Percentiles rank a stretch among this genome's conserved stretches.
Conservation (phyloP, 768 basidiomycete genomes). For the Calocybe gangraenosa region DNA sequence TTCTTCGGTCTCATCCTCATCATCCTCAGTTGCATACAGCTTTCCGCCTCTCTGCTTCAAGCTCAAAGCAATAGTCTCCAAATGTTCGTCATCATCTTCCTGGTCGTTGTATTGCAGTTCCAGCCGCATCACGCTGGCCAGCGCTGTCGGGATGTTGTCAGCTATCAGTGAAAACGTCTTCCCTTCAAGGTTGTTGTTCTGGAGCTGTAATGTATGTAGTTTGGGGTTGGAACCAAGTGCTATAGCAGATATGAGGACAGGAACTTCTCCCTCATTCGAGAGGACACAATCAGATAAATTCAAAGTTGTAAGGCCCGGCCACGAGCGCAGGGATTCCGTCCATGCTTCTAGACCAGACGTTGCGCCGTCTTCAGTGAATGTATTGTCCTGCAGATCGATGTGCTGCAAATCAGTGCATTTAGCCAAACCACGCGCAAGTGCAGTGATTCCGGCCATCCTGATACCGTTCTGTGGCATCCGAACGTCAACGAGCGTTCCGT, state of each 20-base stretch:
- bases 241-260: constrained; percentile 57
- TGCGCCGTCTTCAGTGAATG: constrained; percentile 63
- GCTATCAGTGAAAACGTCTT: constrained; percentile 66
- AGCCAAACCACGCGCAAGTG: constrained; percentile 71
- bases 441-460: constrained; percentile 82
- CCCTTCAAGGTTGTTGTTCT: constrained; percentile 88
- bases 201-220: constrained; percentile 73
- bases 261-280: constrained; percentile 75
- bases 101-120: constrained; percentile 92
- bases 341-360: constrained; percentile 47
- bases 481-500: constrained; percentile 78
- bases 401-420: constrained; percentile 61
- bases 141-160: constrained; percentile 53
- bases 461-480: constrained; percentile 99
- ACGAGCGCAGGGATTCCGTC: constrained; percentile 61
- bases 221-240: constrained; percentile 67
- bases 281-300: constrained; percentile 93
- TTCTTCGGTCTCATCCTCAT: constrained; percentile 73
- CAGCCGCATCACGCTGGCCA: constrained; percentile 57
- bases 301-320: constrained; percentile 72
- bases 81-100: constrained; percentile 68
- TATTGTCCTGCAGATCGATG: constrained; percentile 93
- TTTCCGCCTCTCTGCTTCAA: constrained; percentile 67
- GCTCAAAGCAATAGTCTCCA: constrained; percentile 48
- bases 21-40: constrained; percentile 69